Evolutionary conservation across 805 yeast species (phyloP).

Genomic region (Teunomyces lycoperdinae): DNA sequence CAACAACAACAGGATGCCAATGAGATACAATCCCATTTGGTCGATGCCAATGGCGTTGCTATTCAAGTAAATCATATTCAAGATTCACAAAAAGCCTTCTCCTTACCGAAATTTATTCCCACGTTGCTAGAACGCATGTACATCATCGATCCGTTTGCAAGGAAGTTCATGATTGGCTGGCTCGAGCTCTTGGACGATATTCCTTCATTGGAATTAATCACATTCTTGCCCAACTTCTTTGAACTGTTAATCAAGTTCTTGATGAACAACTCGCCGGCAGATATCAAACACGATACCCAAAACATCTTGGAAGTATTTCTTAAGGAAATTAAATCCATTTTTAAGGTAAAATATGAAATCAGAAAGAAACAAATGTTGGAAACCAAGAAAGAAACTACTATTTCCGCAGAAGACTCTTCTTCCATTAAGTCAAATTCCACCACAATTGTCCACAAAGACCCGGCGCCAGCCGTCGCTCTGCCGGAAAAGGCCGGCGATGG

Average conservation of each 20-base stretch:
- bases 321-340: slow-evolving; percentile 75
- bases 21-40: slow-evolving; percentile 37
- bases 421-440: slow-evolving; percentile 28
- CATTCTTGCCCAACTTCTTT: slow-evolving; percentile 84
- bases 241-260: slow-evolving; percentile 80
- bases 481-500: slow-evolving; percentile 34
- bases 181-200: slow-evolving; percentile 86
- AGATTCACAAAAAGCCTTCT: slow-evolving; percentile 66
- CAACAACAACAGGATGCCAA: slow-evolving; percentile 33
- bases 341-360: slow-evolving; percentile 60
- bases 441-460: slow-evolving; percentile 17
- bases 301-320: slow-evolving; percentile 70
- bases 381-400: slow-evolving; percentile 10
- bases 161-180: slow-evolving; percentile 93
- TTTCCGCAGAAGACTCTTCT: slow-evolving; percentile 8
- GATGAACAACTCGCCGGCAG: slow-evolving; percentile 74
- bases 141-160: slow-evolving; percentile 87
- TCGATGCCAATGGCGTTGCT: slow-evolving; percentile 58
- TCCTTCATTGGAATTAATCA: slow-evolving; percentile 84
- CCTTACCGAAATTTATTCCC: slow-evolving; percentile 85
- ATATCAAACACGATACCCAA: slow-evolving; percentile 83
- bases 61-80: slow-evolving; percentile 59
- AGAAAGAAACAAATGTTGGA: slow-evolving; percentile 24
- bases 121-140: slow-evolving; percentile 87
- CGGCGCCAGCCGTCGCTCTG: background rate